Evolutionary conservation across 768 basidiomycete genomes (phyloP).

Genomic region (Leccinum variicolor): DNA sequence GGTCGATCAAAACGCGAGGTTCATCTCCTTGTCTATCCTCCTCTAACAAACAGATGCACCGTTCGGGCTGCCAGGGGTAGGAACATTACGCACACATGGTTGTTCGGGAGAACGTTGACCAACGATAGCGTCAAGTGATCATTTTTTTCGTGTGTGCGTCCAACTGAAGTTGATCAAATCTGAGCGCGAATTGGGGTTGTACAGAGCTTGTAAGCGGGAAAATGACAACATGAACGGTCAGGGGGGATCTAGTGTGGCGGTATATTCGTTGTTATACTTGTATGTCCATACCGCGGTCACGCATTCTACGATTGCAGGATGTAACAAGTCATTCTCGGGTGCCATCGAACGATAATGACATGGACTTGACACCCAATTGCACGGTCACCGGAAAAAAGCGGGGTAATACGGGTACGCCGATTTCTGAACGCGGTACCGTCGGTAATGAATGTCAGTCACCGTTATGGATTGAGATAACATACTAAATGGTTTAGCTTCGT

Average conservation of each 20-base stretch:
- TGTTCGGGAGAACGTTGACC: conserved; percentile 46
- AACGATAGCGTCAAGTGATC: conserved; percentile 57
- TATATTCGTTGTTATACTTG: conserved; percentile 76
- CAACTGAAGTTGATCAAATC: conserved; percentile 72
- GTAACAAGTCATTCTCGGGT: conserved; percentile 61
- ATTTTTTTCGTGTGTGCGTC: conserved; percentile 72
- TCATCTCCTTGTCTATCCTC: conserved; percentile 68
- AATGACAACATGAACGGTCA: too few relatives aligned
- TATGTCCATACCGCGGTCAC: conserved; percentile 77
- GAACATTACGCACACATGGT: conserved; percentile 31
- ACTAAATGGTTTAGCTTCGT: conserved; percentile 85
- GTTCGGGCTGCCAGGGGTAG: conserved; percentile 34
- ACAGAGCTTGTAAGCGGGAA: conserved; percentile 9
- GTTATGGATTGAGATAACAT: conserved; percentile 23
- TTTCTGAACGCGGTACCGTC: conserved; percentile 50
- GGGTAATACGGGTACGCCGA: conserved; percentile 73
- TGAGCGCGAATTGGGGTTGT: conserved; percentile 39
- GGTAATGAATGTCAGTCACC: neutral
- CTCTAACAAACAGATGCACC: conserved; percentile 31
- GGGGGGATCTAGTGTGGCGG: conserved; percentile 71
- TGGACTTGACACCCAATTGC: conserved; percentile 72
- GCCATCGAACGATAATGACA: conserved; percentile 75
- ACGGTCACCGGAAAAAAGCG: conserved; percentile 83
- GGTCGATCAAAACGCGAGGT: conserved; percentile 54
- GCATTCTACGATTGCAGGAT: conserved; percentile 60